Conservation (phyloP, 306 rosid genomes). For the Cotoneaster glaucophyllus region DNA sequence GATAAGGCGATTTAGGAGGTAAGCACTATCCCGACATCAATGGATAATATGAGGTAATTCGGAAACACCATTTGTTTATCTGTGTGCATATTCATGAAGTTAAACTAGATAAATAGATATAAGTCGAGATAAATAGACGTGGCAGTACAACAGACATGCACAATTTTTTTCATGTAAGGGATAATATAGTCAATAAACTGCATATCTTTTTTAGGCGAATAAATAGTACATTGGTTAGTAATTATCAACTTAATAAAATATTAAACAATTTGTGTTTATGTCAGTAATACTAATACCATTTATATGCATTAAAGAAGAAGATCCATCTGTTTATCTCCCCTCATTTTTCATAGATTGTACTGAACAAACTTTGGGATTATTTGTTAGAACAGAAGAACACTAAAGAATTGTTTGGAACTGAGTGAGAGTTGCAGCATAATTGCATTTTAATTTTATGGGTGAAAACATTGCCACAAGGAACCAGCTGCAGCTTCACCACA, state of each 20-base stretch:
- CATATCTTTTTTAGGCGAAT: neutral
- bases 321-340: neutral
- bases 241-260: too few species aligned
- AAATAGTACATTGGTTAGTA: neutral
- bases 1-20: too few species aligned
- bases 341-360: neutral
- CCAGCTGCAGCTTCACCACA: constrained; percentile 21
- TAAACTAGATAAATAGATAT: neutral
- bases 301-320: neutral
- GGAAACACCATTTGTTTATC: neutral
- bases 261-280: too few species aligned
- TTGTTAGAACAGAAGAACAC: too few species aligned
- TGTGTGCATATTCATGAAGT: neutral
- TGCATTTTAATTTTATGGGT: constrained; percentile 28
- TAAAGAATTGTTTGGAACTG: too few species aligned
- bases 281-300: neutral
- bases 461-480: constrained; percentile 20
- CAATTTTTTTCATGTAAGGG: neutral
- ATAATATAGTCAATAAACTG: neutral
- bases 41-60: neutral
- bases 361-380: neutral
- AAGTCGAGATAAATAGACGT: neutral
- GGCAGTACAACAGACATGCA: neutral
- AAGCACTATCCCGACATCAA: neutral
- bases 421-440: too few species aligned